Percentiles rank a stretch among this genome's conserved stretches.
Conservation (phyloP, 805 yeast genomes). For the Ogataea methanolica region DNA sequence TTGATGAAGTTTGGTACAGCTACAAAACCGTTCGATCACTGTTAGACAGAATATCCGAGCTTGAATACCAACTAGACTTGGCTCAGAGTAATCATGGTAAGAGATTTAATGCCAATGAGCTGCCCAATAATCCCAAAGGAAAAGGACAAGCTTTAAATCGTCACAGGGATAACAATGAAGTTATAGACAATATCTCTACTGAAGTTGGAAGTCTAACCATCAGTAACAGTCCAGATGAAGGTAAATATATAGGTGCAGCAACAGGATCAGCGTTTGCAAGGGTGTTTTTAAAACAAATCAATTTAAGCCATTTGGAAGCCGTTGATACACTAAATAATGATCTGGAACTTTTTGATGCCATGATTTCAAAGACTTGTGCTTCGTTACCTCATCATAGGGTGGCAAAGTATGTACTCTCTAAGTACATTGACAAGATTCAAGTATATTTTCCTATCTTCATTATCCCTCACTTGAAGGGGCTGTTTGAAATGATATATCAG, state of each 20-base stretch:
- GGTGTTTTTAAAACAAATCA: conserved; percentile 17
- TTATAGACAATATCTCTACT: conserved; percentile 21
- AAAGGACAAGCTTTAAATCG: background rate
- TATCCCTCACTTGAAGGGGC: conserved; percentile 9
- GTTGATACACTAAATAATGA: conserved; percentile 3
- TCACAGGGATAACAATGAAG: conserved; percentile 2
- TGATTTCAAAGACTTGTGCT: conserved; percentile 18
- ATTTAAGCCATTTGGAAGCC: conserved; percentile 13
- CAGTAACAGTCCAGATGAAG: conserved; percentile 7
- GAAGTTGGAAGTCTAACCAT: conserved; percentile 24
- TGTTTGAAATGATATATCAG: conserved; percentile 9
- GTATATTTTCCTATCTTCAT: conserved; percentile 17
- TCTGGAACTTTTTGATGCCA: conserved; percentile 15
- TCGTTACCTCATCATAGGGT: conserved; percentile 16
- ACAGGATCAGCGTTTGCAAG: conserved; percentile 24
- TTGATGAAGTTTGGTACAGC: conserved; percentile 18
- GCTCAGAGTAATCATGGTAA: background rate
- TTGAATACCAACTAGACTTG: conserved; percentile 9
- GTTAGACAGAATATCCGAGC: conserved; percentile 8
- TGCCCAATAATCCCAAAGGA: background rate
- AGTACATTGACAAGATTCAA: conserved; percentile 17
- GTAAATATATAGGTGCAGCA: conserved; percentile 25
- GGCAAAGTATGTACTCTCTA: conserved; percentile 9
- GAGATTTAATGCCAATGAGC: background rate
- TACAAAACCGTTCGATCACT: conserved; percentile 18